Conservation (phyloP, 2,329 filamentous ascomycete species). For the Dendrostoma leiphaemia region DNA sequence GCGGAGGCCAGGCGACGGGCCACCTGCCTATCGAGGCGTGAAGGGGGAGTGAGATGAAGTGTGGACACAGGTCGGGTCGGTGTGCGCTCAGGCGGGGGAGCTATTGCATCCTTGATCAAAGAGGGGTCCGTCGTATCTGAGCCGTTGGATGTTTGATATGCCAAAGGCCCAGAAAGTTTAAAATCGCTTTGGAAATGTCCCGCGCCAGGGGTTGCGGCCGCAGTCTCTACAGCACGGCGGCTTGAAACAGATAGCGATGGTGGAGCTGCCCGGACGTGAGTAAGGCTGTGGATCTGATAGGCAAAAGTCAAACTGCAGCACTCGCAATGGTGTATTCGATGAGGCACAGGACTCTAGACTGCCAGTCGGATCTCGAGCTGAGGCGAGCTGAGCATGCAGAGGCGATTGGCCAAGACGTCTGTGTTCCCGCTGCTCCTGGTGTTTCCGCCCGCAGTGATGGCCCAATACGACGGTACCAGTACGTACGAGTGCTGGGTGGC, state of each 20-base stretch:
- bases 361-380: background rate
- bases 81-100: background rate
- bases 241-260: background rate
- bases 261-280: background rate
- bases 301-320: background rate
- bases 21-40: background rate
- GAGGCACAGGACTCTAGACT: background rate
- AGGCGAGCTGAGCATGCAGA: background rate
- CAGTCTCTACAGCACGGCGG: no score
- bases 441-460: background rate
- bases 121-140: background rate
- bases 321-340: no score
- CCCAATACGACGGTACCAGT: background rate
- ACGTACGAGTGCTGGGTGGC: no score
- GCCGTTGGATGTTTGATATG: constrained; percentile 12
- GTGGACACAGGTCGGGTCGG: background rate
- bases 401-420: background rate
- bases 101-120: constrained; percentile 13
- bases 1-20: background rate
- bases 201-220: background rate
- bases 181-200: background rate
- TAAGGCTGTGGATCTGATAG: background rate
- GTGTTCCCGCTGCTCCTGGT: background rate
- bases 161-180: background rate
- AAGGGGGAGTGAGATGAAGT: background rate